Evolutionary conservation across 139 green algal species (phyloP).

Genomic region (Chlorella sp.): DNA sequence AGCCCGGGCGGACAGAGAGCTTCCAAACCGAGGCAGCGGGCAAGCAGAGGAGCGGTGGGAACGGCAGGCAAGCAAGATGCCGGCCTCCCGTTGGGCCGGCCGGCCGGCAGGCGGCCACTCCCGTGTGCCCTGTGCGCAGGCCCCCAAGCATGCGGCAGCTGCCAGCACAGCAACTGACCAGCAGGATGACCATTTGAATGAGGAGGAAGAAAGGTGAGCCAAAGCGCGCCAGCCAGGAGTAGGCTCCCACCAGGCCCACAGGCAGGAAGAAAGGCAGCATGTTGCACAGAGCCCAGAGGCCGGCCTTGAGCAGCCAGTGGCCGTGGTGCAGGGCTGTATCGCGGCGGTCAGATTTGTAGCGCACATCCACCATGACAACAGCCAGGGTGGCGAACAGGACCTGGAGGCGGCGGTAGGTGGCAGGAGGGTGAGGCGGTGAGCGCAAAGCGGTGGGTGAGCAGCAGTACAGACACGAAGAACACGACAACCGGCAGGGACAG

Average conservation of each 20-base stretch:
- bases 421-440: not conserved
- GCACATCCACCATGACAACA: conserved; percentile 79
- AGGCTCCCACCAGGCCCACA: conserved; percentile 75
- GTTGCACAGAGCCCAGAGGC: conserved; percentile 83
- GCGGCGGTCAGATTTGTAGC: conserved; percentile 83
- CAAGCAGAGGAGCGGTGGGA: too few relatives aligned
- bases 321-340: conserved; percentile 89
- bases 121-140: not conserved
- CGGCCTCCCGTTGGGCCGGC: too few relatives aligned
- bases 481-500: not conserved
- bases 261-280: conserved; percentile 88
- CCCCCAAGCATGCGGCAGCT: not conserved
- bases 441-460: not conserved
- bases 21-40: too few relatives aligned
- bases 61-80: not conserved
- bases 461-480: not conserved
- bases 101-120: not conserved
- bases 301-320: conserved; percentile 88
- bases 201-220: conserved; percentile 92
- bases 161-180: not conserved
- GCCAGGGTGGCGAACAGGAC: conserved; percentile 90
- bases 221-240: conserved; percentile 83
- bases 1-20: too few relatives aligned
- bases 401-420: conserved; percentile 44
- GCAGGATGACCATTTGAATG: conserved; percentile 83